phyloP scores from a whole-genome alignment of 129 eudicot species.

The Saussurea involucrata region DNA sequence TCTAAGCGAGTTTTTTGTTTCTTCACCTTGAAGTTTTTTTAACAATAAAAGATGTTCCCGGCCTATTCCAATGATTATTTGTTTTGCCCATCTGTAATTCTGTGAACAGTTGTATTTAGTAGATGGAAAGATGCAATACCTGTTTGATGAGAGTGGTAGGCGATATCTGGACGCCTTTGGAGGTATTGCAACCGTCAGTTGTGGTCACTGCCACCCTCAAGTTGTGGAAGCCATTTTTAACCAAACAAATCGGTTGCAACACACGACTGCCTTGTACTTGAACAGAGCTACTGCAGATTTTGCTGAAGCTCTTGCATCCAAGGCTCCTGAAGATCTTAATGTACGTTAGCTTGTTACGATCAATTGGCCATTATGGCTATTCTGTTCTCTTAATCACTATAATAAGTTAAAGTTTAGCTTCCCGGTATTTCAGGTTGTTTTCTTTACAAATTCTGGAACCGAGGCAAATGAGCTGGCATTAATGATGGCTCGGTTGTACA shows the following conservation, averaged over 20 bases:
- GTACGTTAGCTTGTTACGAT: conserved; percentile 16
- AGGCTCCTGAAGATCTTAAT: conserved; percentile 80
- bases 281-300: conserved; percentile 60
- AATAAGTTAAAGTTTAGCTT: not conserved
- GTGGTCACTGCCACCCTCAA: conserved; percentile 79
- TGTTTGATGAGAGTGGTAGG: conserved; percentile 65
- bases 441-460: conserved; percentile 73
- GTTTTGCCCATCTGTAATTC: conserved; percentile 1
- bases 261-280: conserved; percentile 67
- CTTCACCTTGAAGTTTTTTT: not conserved
- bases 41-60: not conserved
- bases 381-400: not conserved
- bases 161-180: conserved; percentile 75
- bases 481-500: conserved; percentile 63
- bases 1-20: not conserved
- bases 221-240: conserved; percentile 57
- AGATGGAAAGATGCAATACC: conserved; percentile 81
- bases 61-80: not conserved
- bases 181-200: conserved; percentile 71
- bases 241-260: conserved; percentile 63
- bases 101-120: conserved; percentile 56
- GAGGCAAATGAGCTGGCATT: conserved; percentile 80
- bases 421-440: conserved; percentile 53
- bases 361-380: not conserved
- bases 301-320: conserved; percentile 75